These are phyloP conservation scores for Trichoderma gamsii DNA, from an alignment of 495 filamentous ascomycete genomes.

Conservation along the genomic window DNA sequence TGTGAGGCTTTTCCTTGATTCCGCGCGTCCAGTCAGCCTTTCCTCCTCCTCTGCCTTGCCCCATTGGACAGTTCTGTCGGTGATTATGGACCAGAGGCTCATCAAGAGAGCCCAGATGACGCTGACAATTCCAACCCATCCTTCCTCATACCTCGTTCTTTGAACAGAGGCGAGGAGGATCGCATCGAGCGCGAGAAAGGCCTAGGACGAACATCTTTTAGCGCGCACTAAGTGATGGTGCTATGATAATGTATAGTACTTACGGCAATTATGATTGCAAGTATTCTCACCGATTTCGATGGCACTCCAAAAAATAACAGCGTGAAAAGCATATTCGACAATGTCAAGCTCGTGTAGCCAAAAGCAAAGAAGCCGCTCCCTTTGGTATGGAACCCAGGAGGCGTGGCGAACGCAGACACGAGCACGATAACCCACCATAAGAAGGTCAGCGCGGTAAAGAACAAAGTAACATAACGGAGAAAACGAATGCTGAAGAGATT, in stretches of 20 bases:
- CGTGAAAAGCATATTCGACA: conserved; percentile 65
- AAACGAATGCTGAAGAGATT: conserved; percentile 87
- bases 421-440: conserved; percentile 88
- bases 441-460: conserved; percentile 67
- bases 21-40: conserved; percentile 80
- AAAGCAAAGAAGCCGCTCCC: conserved; percentile 90
- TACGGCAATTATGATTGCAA: conserved; percentile 55
- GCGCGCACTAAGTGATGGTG: not conserved
- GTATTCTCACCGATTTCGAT: conserved; percentile 65
- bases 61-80: conserved; percentile 68
- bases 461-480: conserved; percentile 63
- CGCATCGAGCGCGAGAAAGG: conserved; percentile 71
- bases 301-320: conserved; percentile 83
- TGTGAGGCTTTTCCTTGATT: conserved; percentile 70
- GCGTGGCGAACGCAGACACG: conserved; percentile 79
- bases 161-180: conserved; percentile 69
- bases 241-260: not conserved
- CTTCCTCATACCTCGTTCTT: conserved; percentile 71
- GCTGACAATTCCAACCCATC: conserved; percentile 81
- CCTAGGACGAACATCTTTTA: not conserved
- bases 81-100: conserved; percentile 36
- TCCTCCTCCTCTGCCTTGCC: conserved; percentile 91
- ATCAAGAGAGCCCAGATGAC: conserved; percentile 58
- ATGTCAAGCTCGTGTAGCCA: conserved; percentile 65
- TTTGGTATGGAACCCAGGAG: conserved; percentile 74